Evolutionary conservation across 108 stramenopile genomes (phyloP).

Genomic region (Cyclostephanos invisitatus): DNA sequence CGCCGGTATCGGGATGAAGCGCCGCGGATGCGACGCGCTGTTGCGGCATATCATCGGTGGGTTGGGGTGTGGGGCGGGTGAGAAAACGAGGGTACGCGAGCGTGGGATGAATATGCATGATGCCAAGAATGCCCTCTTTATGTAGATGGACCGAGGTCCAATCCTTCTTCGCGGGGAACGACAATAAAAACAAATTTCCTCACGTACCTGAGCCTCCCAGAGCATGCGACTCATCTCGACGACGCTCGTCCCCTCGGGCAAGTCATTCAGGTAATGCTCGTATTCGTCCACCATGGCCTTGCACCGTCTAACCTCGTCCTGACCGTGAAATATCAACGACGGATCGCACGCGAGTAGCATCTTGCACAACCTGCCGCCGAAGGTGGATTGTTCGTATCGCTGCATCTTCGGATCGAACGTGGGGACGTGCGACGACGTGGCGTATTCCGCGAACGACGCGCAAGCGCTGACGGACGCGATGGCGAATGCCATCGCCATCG

Average conservation of each 20-base stretch:
- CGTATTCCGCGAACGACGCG: conserved; percentile 51
- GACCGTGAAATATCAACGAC: conserved; percentile 54
- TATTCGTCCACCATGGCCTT: conserved; percentile 50
- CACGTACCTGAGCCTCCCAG: conserved; percentile 42
- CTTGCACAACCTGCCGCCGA: conserved; percentile 61
- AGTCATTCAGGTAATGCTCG: conserved; percentile 17
- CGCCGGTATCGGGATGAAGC: conserved; percentile 92
- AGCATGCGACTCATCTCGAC: conserved; percentile 39
- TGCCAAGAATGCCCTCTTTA: too few species aligned
- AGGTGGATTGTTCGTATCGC: conserved; percentile 62
- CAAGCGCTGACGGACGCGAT: conserved; percentile 51
- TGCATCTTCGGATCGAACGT: conserved; percentile 57
- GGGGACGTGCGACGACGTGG: conserved; percentile 56
- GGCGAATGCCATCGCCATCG: conserved; percentile 58
- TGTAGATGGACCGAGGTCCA: too few species aligned
- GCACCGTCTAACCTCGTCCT: conserved; percentile 47
- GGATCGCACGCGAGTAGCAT: conserved; percentile 85
- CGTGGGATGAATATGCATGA: conserved; percentile 1
- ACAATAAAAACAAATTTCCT: background rate
- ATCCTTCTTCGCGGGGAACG: too few species aligned
- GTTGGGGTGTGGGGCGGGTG: too few species aligned
- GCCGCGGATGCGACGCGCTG: conserved; percentile 66
- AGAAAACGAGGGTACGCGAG: too few species aligned
- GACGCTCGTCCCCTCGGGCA: conserved; percentile 23
- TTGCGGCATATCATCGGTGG: background rate